Evolutionary conservation across 768 basidiomycete genomes (phyloP), one percentile per base, ranked within the genome.

Genomic region (Tricholoma terreum): DNA sequence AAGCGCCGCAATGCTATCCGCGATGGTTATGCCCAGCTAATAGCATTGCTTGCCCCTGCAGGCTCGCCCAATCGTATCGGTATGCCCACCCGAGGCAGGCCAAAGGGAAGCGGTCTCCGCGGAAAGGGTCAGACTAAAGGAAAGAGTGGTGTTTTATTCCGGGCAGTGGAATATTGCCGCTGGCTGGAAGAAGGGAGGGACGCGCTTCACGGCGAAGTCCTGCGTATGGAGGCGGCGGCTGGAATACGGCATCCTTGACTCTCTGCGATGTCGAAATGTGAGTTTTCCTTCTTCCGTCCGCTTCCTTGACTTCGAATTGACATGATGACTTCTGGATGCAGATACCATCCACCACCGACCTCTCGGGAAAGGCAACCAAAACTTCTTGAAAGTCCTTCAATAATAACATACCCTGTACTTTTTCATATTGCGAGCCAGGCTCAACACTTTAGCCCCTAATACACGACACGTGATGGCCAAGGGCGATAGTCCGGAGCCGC

Each of bases 1-100:
- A 92, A 92, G 66, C 89, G 94, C 7, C 85, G 94, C 9, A 95
- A 95, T 65, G 90, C 90, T 51, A 96, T 96, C 63, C 86, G 91
- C 40, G 87, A 91, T 60, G 92, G 92, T 38, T 96, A 94, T 71
- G 85, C 90, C 1, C 90, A 93, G 67, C 75, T 96, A 40, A 93
- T 92, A 31, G 74, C 86, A 0, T 76, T 96, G 21, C 85, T 95
- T 54, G 85, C 90, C 0, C 89, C 91, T n/a, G 86, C 84, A 4
- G 90, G 89, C 4, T 73, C 77, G 21, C 78, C 84, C 2, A 83
- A 87, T 50, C 79, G 81, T 0, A 83, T 89, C 36, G 85, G 83
- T 36, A 83, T 89, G 83, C 90, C 88, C 15, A 86, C 86, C 6
- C 78, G 90, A 50, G 90, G 90, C 2, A 75, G 90, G 24, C 90